Conservation (phyloP, 768 basidiomycete species). For the Amanita exitialis region DNA sequence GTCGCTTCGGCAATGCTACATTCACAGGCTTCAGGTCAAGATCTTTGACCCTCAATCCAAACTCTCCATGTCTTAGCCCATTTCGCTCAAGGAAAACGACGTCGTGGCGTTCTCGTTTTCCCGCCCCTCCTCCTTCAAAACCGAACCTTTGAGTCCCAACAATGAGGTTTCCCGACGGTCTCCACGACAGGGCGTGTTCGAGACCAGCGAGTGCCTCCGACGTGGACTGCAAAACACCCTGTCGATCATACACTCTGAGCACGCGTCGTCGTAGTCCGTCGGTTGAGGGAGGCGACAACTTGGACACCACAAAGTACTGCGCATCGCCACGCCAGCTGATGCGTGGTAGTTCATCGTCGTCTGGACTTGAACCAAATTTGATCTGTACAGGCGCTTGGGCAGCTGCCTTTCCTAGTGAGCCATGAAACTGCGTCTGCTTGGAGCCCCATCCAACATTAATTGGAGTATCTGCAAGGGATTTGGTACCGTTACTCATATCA, state of each 20-base stretch:
- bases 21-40: conserved; percentile 21
- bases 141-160: conserved; percentile 77
- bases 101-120: conserved; percentile 65
- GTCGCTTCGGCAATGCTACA: conserved; percentile 20
- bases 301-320: conserved; percentile 77
- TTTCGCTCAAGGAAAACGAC: conserved; percentile 95
- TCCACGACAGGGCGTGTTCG: conserved; percentile 75
- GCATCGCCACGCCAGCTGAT: conserved; percentile 95
- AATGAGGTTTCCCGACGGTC: conserved; percentile 83
- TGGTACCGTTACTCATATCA: conserved; percentile 7
- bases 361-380: conserved; percentile 43
- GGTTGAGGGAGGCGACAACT: conserved; percentile 37
- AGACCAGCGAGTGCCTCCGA: conserved; percentile 78
- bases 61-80: conserved; percentile 87
- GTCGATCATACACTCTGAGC: conserved; percentile 68
- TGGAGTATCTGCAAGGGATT: conserved; percentile 50
- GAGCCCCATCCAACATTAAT: conserved; percentile 98
- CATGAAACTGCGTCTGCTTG: conserved; percentile 95
- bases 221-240: conserved; percentile 70
- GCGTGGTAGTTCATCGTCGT: conserved; percentile 62
- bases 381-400: conserved; percentile 42
- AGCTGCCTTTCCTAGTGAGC: conserved; percentile 82
- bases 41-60: conserved; percentile 40
- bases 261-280: conserved; percentile 34
- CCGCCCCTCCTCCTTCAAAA: conserved; percentile 57